Base-by-base conservation (phyloP, 495 filamentous ascomycete species). In the Glarea lozoyensis region DNA sequence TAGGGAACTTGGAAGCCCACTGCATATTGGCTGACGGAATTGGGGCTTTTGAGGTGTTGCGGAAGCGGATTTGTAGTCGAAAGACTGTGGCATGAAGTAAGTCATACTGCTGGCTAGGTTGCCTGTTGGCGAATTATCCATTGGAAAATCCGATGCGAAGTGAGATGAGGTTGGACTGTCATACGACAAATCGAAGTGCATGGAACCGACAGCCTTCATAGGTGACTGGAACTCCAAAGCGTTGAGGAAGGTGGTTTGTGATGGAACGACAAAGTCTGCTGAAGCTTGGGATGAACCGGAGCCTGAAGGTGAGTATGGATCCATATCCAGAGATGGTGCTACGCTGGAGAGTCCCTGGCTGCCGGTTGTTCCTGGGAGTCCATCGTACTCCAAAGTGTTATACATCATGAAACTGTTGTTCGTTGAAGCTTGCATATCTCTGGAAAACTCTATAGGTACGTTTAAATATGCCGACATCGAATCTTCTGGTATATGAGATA, bases 221-320 rank as follows among this genome's bases (percentile, higher is more conserved):
- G 45, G 30, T 7, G 40, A 32, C 2, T 39, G 10, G n/a, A 40
- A 10, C 15, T 50, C 34, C 20, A 46, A 48, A 6, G 29, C 12
- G 16, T 54, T 37, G 3, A 38, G 22, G n/a, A 50, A 54, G 0
- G 43, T 50, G 12, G 43, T 54, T 27, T 52, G 48, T 0, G 52
- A 52, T n/a, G 52, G 52, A 20, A 42, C 30, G 4, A 55, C 52
- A 37, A 47, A 50, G 17, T 50, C 43, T 18, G 38, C 25, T 10
- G 46, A 40, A 2, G 16, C 10, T 13, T 17, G 29, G 29, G 41
- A 42, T 10, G 43, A 22, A 11, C 17, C 37, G 7, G 29, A 7
- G 20, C 29, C 12, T 22, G 45, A 33, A n/a, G 38, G 21, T 1
- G 39, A 49, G 16, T 19, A 43, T 10, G 18, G 1, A 6, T 48